Conservation (phyloP, 106 monocot genomes). For the Alisma plantagoaquatica region DNA sequence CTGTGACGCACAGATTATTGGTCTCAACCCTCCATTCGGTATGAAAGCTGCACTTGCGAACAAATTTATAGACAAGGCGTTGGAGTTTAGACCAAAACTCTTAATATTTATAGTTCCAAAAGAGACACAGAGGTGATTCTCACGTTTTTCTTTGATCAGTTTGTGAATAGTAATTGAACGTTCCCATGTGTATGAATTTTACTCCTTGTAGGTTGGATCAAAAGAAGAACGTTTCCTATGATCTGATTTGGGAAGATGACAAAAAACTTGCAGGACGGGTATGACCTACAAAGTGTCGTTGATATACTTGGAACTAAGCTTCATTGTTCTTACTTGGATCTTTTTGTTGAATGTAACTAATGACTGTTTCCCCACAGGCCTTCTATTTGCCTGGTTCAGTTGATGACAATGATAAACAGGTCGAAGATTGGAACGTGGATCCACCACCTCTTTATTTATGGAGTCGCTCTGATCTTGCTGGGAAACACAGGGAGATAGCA, state of each 20-base stretch:
- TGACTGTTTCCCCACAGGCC: conserved; percentile 27
- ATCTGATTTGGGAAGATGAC: conserved; percentile 81
- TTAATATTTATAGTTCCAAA: conserved; percentile 78
- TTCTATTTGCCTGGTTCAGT: conserved; percentile 93
- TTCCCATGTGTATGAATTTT: neutral
- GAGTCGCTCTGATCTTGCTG: conserved; percentile 73
- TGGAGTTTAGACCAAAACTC: conserved; percentile 80
- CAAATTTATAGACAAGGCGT: conserved; percentile 80
- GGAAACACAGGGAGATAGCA: conserved; percentile 53
- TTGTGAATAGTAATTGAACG: neutral
- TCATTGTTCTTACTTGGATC: neutral
- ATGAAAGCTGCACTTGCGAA: conserved; percentile 70
- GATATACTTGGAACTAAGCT: no score
- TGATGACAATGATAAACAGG: conserved; percentile 67
- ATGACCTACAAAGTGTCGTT: no score
- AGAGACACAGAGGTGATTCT: conserved; percentile 52
- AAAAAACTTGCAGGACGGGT: conserved; percentile 70
- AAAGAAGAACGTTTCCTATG: conserved; percentile 44
- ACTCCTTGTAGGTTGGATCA: conserved; percentile 43
- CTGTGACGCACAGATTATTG: conserved; percentile 79
- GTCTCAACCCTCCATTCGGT: conserved; percentile 95
- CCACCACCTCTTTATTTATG: conserved; percentile 70
- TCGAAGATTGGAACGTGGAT: conserved; percentile 84
- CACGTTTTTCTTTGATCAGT: neutral
- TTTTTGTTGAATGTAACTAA: neutral